A percentile compares a stretch with the other conserved stretches of the same genome.
phyloP scores from a whole-genome alignment of 306 rosid species.

The Medicago arabica region DNA sequence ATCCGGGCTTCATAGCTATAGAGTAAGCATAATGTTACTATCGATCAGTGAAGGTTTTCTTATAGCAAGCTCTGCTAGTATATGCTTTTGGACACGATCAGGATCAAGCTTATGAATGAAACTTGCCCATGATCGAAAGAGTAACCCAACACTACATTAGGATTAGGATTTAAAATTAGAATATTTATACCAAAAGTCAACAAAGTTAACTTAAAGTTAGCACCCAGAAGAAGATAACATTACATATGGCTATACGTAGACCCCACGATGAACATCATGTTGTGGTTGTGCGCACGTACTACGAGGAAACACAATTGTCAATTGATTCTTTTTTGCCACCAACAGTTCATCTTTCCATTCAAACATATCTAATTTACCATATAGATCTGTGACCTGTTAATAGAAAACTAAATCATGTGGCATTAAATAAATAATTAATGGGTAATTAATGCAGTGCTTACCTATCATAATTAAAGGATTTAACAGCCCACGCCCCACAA shows the following conservation, averaged over 20 bases:
- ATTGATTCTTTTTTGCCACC: conserved; percentile 36
- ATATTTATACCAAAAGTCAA: conserved; percentile 41
- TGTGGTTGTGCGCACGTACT: conserved; percentile 35
- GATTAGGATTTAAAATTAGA: neutral
- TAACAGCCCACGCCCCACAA: conserved; percentile 37
- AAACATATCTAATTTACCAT: conserved; percentile 31
- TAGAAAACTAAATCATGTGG: conserved; percentile 35
- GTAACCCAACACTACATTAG: neutral
- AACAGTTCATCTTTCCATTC: conserved; percentile 54
- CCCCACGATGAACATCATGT: conserved; percentile 49
- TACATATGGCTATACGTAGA: conserved; percentile 37
- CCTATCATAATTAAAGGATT: conserved; percentile 13
- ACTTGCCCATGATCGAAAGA: conserved; percentile 24
- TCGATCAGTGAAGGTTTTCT: too few relatives aligned
- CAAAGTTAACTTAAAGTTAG: conserved; percentile 43
- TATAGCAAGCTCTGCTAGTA: neutral
- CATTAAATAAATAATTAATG: conserved; percentile 37
- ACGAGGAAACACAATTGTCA: conserved; percentile 49
- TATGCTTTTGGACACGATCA: too few relatives aligned
- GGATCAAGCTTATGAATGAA: neutral
- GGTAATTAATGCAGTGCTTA: conserved; percentile 34
- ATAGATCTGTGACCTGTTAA: conserved; percentile 49
- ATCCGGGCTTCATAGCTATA: too few relatives aligned
- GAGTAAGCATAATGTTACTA: too few relatives aligned
- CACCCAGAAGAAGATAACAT: conserved; percentile 38